Evolutionary conservation across 768 basidiomycete species (phyloP), one percentile per base, ranked within the genome.

Genomic region (Strobilomyces confusus): DNA sequence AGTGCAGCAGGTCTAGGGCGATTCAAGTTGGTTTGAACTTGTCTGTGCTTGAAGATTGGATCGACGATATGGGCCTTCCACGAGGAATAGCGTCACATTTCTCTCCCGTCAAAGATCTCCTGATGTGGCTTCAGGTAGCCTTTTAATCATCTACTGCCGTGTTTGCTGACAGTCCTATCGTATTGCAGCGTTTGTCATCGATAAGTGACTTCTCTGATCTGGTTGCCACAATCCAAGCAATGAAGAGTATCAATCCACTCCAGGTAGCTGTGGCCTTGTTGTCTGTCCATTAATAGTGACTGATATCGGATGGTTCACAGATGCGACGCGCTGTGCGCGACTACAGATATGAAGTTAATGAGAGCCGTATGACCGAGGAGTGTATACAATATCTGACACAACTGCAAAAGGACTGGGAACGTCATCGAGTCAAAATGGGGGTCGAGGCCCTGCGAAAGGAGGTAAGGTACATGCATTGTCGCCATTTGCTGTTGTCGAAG

Each of bases 341-440:
- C 65, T 92, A 92, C 72, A 89, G 83, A 66, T 97, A 90, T 65
- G 95, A 99, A 73, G 88, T 98, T 45, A 88, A 86, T 65, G 97
- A 99, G 69, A 79, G 84, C 1, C 80, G 79, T 55, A 97, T 99
- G 92, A 89, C 86, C 3, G 94, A 98, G 22, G 97, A 99, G 68
- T 98, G 95, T 65, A 77, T 82, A 36, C 92, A 97, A 72, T 98
- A 98, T 63, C 80, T 98, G 25, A 88, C 84, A 3, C 95, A 98
- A 63, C 75, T 99, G 9, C 95, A 98, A 72, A 95, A 92, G 65
- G 95, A 98, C 66, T 99, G 95, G 95, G 95, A 99, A 70, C 77
- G 91, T 52, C 87, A 92, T 67, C 78, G 93, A 41, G 84, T 95
- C 30, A 89, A 92, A 65, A 74, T 89, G 30, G 90, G 92, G 4